These are phyloP conservation scores for Trapa bicornis DNA, from an alignment of 345 rosid species.

Conservation along the genomic window DNA sequence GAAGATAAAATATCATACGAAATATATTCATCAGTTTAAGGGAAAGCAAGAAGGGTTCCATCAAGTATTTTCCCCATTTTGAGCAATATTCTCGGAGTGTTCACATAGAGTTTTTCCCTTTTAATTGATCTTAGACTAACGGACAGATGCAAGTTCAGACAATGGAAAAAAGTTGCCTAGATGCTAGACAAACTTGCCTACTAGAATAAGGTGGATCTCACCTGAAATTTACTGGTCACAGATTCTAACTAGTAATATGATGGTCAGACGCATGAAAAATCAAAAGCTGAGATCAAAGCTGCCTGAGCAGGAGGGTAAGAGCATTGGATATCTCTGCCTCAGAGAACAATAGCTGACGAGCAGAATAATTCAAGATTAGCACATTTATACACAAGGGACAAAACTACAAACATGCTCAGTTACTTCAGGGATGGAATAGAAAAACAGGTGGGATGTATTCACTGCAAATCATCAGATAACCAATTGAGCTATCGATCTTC, in stretches of 20 bases:
- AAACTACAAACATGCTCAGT: neutral
- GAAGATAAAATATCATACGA: neutral
- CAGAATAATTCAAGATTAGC: neutral
- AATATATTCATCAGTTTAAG: neutral
- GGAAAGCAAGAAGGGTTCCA: neutral
- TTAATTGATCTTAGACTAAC: too few relatives aligned
- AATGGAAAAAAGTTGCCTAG: neutral
- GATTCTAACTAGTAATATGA: neutral
- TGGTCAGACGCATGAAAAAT: neutral
- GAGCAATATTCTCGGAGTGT: neutral
- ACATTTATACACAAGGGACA: neutral
- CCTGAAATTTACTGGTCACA: neutral
- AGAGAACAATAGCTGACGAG: neutral
- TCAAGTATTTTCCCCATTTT: neutral
- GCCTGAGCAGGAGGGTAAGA: neutral
- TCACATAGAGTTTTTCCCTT: too few relatives aligned
- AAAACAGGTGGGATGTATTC: neutral
- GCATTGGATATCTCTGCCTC: neutral
- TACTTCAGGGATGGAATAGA: neutral
- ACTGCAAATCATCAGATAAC: neutral
- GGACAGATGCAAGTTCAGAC: neutral
- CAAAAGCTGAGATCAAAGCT: neutral
- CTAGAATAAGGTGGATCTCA: neutral
- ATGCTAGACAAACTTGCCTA: neutral
- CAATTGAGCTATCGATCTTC: neutral